phyloP scores from a whole-genome alignment of 2,329 filamentous ascomycete species.

The Fusarium dimerum region DNA sequence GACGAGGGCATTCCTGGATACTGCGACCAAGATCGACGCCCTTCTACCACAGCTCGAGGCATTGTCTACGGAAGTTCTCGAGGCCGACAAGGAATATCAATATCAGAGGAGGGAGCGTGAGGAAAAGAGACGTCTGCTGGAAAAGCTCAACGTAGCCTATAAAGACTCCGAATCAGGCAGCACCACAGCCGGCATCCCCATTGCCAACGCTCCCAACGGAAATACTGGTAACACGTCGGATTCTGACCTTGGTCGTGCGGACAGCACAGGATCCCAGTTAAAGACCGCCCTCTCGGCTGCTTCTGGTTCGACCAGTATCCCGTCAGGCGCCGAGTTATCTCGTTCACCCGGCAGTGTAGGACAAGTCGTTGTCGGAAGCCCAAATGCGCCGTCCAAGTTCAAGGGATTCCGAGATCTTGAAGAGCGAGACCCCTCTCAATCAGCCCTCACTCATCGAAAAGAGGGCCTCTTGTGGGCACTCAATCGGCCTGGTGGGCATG shows the following conservation, averaged over 20 bases:
- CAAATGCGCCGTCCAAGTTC: conserved; percentile 64
- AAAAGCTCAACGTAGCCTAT: conserved; percentile 80
- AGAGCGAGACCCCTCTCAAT: conserved; percentile 68
- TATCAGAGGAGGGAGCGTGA: conserved; percentile 93
- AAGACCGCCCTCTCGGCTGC: conserved; percentile 52
- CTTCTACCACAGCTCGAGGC: conserved; percentile 90
- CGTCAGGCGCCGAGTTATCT: conserved; percentile 46
- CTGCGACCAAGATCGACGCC: conserved; percentile 83
- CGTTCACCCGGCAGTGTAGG: conserved; percentile 58
- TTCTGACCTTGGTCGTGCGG: conserved; percentile 69
- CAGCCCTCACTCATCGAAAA: conserved; percentile 68
- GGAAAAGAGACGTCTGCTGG: conserved; percentile 85
- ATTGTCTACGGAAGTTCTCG: conserved; percentile 81
- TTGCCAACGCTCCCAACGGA: conserved; percentile 42
- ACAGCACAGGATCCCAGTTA: conserved; percentile 72
- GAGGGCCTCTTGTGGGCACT: conserved; percentile 95
- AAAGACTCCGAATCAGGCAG: conserved; percentile 66
- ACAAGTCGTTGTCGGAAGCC: conserved; percentile 49
- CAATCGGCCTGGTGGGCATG: conserved; percentile 89
- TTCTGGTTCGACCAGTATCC: conserved; percentile 33
- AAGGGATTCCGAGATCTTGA: conserved; percentile 92
- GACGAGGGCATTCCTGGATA: conserved; percentile 76
- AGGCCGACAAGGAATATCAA: conserved; percentile 95
- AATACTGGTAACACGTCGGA: conserved; percentile 58
- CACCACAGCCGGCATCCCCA: conserved; percentile 37